Base-by-base conservation (phyloP, 2,329 filamentous ascomycete species). In the Polychaeton citri region DNA sequence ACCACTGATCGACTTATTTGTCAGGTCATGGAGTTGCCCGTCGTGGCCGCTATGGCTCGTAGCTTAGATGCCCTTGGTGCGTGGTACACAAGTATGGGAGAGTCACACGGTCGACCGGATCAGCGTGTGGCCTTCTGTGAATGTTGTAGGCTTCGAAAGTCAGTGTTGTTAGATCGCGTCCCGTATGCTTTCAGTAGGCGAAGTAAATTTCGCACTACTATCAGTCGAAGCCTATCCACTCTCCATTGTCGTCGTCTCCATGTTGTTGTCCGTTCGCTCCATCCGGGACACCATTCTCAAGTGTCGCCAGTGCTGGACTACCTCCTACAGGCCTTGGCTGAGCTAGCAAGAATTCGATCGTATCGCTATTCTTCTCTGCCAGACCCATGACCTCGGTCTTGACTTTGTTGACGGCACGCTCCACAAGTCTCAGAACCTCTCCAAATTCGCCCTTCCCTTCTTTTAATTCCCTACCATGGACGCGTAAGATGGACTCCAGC, bases 311-410 rank as follows among this genome's bases (percentile, higher is more conserved):
- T 10, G 12, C 24, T 10, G 15, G 12, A 15, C 24, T 28, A 7
- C 12, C 12, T 3, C 24, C 7, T 5, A 28, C 24, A 7, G 7
- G 30, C 32, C 47, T 48, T 16, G 50, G 51, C 33, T 58, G 53
- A 19, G 46, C 49, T 6, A 81, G 62, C 20, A 95, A 64, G 53
- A 92, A 95, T 52, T 93, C 84, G 36, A 95, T 77, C 58, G 81
- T 81, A 62, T 93, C 92, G 35, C 81, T 69, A 51, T 95, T 96
- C 56, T 87, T 81, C 48, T 95, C 86, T 0, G 83, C 83, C 43
- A 95, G 61, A 46, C 76, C 74, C 56, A 84, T 76, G 42, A 96
- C 72, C 53, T 94, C 87, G 39, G 81, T 77, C 45, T 82, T 74
- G 62, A 95, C 85, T 51, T 77, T 77, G 28, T 74, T 70, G 12